Percentiles rank a stretch among this genome's conserved stretches.
Evolutionary conservation across 495 filamentous ascomycete genomes (phyloP).

Genomic region (Tetracladium setigerum): DNA sequence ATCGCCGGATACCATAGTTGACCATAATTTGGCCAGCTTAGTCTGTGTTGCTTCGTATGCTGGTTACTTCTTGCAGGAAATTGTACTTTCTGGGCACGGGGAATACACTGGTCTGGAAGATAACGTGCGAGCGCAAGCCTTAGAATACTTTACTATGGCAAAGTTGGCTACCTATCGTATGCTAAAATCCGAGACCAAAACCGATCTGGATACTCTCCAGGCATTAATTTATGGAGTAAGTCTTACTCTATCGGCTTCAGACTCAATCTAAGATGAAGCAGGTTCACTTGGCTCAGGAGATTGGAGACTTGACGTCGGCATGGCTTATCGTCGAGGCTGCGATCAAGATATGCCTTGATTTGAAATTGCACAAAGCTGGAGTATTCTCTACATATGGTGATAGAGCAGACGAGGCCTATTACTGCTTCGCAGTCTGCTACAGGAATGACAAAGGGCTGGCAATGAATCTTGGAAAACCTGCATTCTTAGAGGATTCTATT

Average conservation of each 20-base stretch:
- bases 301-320: slow-evolving; percentile 3
- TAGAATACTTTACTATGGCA: slow-evolving; percentile 2
- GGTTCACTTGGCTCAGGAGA: slow-evolving; percentile 7
- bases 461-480: slow-evolving; percentile 6
- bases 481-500: slow-evolving; percentile 1
- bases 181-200: neutral
- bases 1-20: neutral
- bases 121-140: neutral
- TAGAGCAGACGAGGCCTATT: slow-evolving; percentile 3
- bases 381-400: neutral
- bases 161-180: neutral
- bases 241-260: neutral
- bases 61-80: slow-evolving; percentile 10
- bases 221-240: slow-evolving; percentile 5
- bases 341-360: neutral
- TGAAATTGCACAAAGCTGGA: slow-evolving; percentile 2
- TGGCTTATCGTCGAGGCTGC: slow-evolving; percentile 1
- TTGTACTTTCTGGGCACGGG: neutral
- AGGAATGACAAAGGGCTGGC: slow-evolving; percentile 11
- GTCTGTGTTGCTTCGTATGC: slow-evolving; percentile 8
- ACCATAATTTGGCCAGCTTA: neutral
- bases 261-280: neutral
- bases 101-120: slow-evolving; percentile 1
- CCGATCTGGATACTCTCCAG: slow-evolving; percentile 5
- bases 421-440: slow-evolving; percentile 8